phyloP scores from a whole-genome alignment of 2,329 filamentous ascomycete genomes.

The Penicillium sp. region DNA sequence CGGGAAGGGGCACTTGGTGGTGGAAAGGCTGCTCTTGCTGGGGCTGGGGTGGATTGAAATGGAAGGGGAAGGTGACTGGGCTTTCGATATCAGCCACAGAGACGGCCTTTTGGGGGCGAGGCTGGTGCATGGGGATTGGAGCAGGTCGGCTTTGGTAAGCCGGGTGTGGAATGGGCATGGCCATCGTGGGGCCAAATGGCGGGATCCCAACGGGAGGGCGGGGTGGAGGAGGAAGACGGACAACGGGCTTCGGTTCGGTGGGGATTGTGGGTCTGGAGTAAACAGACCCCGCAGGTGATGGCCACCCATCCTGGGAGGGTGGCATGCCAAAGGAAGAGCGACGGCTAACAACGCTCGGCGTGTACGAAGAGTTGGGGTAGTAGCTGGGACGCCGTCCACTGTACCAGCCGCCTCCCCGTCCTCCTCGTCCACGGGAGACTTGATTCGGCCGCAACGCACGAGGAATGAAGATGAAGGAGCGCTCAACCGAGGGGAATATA shows the following conservation, averaged over 20 bases:
- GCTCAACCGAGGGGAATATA: slow-evolving; percentile 84
- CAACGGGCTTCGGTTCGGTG: slow-evolving; percentile 71
- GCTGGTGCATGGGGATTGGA: slow-evolving; percentile 83
- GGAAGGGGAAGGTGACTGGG: slow-evolving; percentile 64
- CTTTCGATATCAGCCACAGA: slow-evolving; percentile 92
- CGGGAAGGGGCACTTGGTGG: slow-evolving; percentile 83
- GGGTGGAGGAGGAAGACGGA: slow-evolving; percentile 73
- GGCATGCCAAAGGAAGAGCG: slow-evolving; percentile 77
- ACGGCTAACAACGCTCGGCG: slow-evolving; percentile 83
- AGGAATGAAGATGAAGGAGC: slow-evolving; percentile 98
- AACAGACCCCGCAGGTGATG: slow-evolving; percentile 78
- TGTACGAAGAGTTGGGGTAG: slow-evolving; percentile 78
- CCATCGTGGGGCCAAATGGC: slow-evolving; percentile 22
- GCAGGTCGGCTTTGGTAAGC: slow-evolving; percentile 61
- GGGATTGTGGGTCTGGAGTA: slow-evolving; percentile 67
- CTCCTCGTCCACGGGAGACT: slow-evolving; percentile 68
- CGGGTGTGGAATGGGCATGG: slow-evolving; percentile 52
- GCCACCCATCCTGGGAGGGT: slow-evolving; percentile 69
- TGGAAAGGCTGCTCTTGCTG: slow-evolving; percentile 86
- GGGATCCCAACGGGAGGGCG: slow-evolving; percentile 32
- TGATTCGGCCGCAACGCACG: slow-evolving; percentile 91
- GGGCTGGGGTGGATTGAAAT: slow-evolving; percentile 61
- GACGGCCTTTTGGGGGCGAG: slow-evolving; percentile 89
- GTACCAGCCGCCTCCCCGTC: slow-evolving; percentile 71
- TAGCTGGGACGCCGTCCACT: slow-evolving; percentile 68